These are phyloP conservation scores for Rickenella mellea DNA, from an alignment of 768 basidiomycete species.

Conservation along the genomic window DNA sequence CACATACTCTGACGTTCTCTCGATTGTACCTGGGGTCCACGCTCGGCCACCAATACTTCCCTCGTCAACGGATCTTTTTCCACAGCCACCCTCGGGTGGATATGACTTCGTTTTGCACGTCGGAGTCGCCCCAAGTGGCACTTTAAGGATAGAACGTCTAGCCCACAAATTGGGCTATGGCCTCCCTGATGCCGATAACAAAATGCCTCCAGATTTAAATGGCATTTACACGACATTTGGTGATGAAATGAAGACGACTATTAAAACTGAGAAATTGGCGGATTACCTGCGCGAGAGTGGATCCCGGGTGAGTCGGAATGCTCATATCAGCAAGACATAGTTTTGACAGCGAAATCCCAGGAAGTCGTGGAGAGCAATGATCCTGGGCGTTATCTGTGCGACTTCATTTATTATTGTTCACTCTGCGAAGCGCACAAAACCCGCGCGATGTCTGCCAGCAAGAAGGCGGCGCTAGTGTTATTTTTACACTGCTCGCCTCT, in stretches of 20 bases:
- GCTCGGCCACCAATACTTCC: conserved; percentile 44
- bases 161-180: conserved; percentile 61
- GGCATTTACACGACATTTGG: conserved; percentile 38
- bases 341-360: conserved; percentile 21
- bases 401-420: conserved; percentile 71
- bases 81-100: conserved; percentile 30
- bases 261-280: conserved; percentile 51
- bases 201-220: conserved; percentile 34
- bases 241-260: conserved; percentile 49
- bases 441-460: neutral
- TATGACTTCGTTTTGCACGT: conserved; percentile 68
- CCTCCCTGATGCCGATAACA: conserved; percentile 55
- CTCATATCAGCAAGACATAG: neutral
- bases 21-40: conserved; percentile 48
- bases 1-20: conserved; percentile 46
- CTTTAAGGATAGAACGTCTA: conserved; percentile 52
- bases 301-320: conserved; percentile 29
- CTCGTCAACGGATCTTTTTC: conserved; percentile 27
- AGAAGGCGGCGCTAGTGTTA: conserved; percentile 34
- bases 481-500: conserved; percentile 69
- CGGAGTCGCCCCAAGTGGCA: conserved; percentile 57
- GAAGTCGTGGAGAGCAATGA: conserved; percentile 67
- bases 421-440: conserved; percentile 38
- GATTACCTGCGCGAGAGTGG: conserved; percentile 43
- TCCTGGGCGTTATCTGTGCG: conserved; percentile 67